phyloP scores from a whole-genome alignment of 495 filamentous ascomycete genomes.

The Podospora appendiculata region DNA sequence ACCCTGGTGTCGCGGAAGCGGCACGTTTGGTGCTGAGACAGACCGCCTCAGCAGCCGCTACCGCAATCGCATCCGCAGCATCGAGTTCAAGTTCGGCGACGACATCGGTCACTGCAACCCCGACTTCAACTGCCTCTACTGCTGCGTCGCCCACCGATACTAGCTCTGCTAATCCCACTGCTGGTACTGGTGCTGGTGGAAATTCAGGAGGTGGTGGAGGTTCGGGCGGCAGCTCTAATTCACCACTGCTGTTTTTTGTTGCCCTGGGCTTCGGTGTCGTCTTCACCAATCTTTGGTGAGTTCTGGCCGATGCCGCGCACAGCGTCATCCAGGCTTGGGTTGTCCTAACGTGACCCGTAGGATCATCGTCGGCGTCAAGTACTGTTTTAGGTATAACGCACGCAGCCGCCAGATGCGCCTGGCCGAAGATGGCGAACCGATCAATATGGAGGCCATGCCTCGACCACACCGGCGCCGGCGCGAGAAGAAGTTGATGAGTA shows the following conservation, averaged over 20 bases:
- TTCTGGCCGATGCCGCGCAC: conserved; percentile 14
- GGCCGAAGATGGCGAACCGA: conserved; percentile 81
- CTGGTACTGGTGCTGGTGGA: background rate
- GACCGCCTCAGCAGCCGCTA: background rate
- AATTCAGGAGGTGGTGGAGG: background rate
- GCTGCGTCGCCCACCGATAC: background rate
- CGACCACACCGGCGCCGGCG: conserved; percentile 70
- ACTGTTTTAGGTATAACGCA: conserved; percentile 97
- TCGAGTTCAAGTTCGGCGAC: background rate
- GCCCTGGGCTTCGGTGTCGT: conserved; percentile 97
- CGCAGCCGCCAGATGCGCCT: conserved; percentile 73
- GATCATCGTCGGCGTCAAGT: conserved; percentile 99
- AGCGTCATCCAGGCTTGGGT: background rate
- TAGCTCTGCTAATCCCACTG: background rate
- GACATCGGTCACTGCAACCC: background rate
- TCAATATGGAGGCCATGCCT: conserved; percentile 74
- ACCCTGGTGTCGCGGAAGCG: conserved; percentile 18
- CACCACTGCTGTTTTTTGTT: conserved; percentile 91
- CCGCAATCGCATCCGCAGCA: background rate
- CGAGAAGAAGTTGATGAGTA: conserved; percentile 97
- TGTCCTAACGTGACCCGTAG: conserved; percentile 42
- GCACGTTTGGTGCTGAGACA: conserved; percentile 21
- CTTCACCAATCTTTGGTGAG: conserved; percentile 97
- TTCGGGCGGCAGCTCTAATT: conserved; percentile 45
- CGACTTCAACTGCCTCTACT: background rate